A percentile compares a stretch with the other conserved stretches of the same genome.
These are phyloP conservation scores for Marchantia paleacea DNA, from an alignment of 225 moss, liverwort and hornwort genomes.

Conservation along the genomic window DNA sequence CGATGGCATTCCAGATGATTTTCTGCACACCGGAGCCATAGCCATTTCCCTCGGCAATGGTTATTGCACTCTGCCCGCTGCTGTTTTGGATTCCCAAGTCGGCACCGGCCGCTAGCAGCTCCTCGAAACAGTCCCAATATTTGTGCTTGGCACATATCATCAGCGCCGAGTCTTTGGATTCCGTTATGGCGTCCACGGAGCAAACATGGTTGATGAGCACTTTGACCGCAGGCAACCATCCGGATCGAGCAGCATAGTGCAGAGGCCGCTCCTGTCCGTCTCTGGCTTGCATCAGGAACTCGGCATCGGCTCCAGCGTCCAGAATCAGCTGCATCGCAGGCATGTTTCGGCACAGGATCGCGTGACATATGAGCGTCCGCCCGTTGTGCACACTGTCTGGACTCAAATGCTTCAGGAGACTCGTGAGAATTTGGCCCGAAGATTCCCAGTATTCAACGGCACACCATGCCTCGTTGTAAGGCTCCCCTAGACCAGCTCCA, in stretches of 20 bases:
- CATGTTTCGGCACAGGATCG: slow-evolving; percentile 45
- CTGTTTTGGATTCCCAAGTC: slow-evolving; percentile 46
- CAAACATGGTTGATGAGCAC: slow-evolving; percentile 41
- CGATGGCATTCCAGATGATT: slow-evolving; percentile 41
- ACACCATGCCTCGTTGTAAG: slow-evolving; percentile 60
- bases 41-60: slow-evolving; percentile 46
- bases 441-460: slow-evolving; percentile 58
- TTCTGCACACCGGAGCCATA: slow-evolving; percentile 28
- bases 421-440: slow-evolving; percentile 35
- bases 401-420: slow-evolving; percentile 40
- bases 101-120: slow-evolving; percentile 42
- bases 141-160: slow-evolving; percentile 47
- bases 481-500: slow-evolving; percentile 53
- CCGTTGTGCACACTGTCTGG: slow-evolving; percentile 50
- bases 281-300: slow-evolving; percentile 36
- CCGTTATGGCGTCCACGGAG: slow-evolving; percentile 38
- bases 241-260: slow-evolving; percentile 50
- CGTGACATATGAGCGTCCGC: slow-evolving; percentile 48
- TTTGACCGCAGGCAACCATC: slow-evolving; percentile 42
- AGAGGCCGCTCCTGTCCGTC: slow-evolving; percentile 49
- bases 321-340: slow-evolving; percentile 43
- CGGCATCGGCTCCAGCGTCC: slow-evolving; percentile 45
- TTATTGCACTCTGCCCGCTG: slow-evolving; percentile 39
- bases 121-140: slow-evolving; percentile 51
- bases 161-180: slow-evolving; percentile 39